Base-by-base conservation (phyloP, 495 filamentous ascomycete genomes). In the Parmelia sp. region DNA sequence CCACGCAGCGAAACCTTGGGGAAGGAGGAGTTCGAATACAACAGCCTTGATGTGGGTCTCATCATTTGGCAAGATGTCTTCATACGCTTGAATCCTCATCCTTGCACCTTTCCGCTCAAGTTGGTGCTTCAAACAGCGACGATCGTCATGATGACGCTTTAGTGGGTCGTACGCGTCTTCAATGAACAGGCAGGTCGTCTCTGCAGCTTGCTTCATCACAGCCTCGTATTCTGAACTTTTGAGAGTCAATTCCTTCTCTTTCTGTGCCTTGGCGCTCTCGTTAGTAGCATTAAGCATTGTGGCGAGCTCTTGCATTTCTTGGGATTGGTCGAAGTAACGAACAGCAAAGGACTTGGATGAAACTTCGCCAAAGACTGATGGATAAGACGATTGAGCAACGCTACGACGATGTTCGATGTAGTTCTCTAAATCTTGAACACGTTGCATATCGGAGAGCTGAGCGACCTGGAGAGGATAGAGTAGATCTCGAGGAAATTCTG, bases 401-500 rank as follows among this genome's bases (percentile, higher is more conserved):
- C 4, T 62, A 62, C 71, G 71, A 49, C 83, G 74, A 1, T 57
- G n/a, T 0, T 65, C 44, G 36, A 88, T 66, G 62, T 87, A 78
- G 0, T 23, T 55, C 51, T 86, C 82, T 21, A 87, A 75, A 0
- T 60, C 29, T 17, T 77, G 74, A 1, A 85, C 73, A 0, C 81
- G 80, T 7, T 65, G 40, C 78, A 88, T 78, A 27, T 79, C 76
- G n/a, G 64, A 57, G 4, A 72, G 65, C 0, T 60, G 61, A 9
- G 78, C 66, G 0, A 85, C 66, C 9, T 81, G 80, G 21, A 88
- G 68, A 8, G 77, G 72, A 67, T 85, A 76, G 31, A 88, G 69
- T 2, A 82, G 65, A n/a, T 79, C 71, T 0, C 79, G 75, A 0
- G 77, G 74, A 44, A 90, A 72, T 2, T 74, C 79, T 0, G 81